Evolutionary conservation across 2,329 filamentous ascomycete species (phyloP).

Genomic region (Aspergillus glaucus): DNA sequence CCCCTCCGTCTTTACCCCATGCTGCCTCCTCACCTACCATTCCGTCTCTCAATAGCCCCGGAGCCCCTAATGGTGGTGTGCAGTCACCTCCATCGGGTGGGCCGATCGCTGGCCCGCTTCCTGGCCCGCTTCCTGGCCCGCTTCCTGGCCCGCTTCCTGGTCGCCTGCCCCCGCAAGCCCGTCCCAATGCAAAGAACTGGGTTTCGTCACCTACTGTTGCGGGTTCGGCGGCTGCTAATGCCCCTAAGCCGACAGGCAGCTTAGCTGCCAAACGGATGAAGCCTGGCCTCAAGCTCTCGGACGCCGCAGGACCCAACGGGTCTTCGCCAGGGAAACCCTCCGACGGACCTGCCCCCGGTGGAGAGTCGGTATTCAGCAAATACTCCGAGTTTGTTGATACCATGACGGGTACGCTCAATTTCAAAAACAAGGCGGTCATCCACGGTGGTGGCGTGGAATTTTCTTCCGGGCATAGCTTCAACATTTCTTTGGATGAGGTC

Average conservation of each 20-base stretch:
- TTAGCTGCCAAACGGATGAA: conserved; percentile 44
- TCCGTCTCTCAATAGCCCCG: conserved; percentile 12
- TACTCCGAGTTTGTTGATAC: conserved; percentile 82
- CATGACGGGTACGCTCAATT: conserved; percentile 83
- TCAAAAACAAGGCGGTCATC: conserved; percentile 86
- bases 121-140: conserved; percentile 25
- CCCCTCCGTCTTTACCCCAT: conserved; percentile 36
- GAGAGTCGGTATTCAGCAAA: conserved; percentile 54
- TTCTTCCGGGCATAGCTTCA: conserved; percentile 79
- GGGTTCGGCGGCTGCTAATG: conserved; percentile 11
- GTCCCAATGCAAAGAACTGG: conserved; percentile 30
- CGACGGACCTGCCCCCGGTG: conserved; percentile 11
- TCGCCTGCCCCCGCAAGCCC: conserved; percentile 14
- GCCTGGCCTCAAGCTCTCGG: conserved; percentile 42
- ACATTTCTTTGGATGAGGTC: conserved; percentile 91
- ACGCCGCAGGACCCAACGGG: conserved; percentile 44
- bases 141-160: conserved; percentile 25
- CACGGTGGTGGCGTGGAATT: conserved; percentile 89
- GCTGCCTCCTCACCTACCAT: conserved; percentile 29
- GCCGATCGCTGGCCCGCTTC: conserved; percentile 24
- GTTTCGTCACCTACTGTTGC: conserved; percentile 20
- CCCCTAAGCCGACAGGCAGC: conserved; percentile 42
- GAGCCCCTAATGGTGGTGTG: conserved; percentile 2
- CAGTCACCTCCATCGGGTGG: conserved; percentile 14
- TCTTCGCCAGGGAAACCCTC: conserved; percentile 20